phyloP scores from a whole-genome alignment of 805 yeast genomes.

The Saturnispora bothae region DNA sequence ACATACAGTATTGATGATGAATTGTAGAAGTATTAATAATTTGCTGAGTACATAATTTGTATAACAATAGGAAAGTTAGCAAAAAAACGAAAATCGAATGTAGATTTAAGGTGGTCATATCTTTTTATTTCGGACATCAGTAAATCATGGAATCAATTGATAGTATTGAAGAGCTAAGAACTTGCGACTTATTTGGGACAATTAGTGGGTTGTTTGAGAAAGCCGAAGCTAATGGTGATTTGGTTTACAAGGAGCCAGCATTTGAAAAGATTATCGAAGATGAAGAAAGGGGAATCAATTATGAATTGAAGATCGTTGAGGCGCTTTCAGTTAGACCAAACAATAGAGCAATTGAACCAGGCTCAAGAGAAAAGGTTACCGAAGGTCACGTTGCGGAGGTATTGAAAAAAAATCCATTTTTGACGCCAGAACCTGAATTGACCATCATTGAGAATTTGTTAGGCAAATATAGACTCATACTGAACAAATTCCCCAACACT shows the following conservation, averaged over 20 bases:
- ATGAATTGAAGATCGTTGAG: constrained; percentile 25
- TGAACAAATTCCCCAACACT: constrained; percentile 81
- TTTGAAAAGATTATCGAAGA: constrained; percentile 19
- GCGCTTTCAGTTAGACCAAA: constrained; percentile 27
- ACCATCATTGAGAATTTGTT: constrained; percentile 47
- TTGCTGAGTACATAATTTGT: not conserved
- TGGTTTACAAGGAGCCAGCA: constrained; percentile 17
- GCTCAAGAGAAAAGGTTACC: constrained; percentile 27
- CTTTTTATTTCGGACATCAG: too few relatives aligned
- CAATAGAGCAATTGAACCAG: constrained; percentile 27
- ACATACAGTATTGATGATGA: constrained; percentile 66
- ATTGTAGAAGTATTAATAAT: not conserved
- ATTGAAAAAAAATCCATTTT: constrained; percentile 56
- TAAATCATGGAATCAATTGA: constrained; percentile 1
- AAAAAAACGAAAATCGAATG: not conserved
- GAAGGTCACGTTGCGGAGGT: constrained; percentile 24
- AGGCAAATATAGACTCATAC: constrained; percentile 48
- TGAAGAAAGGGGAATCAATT: constrained; percentile 17
- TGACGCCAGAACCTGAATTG: constrained; percentile 66
- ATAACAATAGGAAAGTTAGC: not conserved
- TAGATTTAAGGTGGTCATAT: too few relatives aligned
- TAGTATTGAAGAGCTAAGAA: constrained; percentile 17
- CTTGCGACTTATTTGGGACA: constrained; percentile 13
- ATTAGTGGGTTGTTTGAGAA: constrained; percentile 15
- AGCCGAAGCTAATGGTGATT: constrained; percentile 19